Conservation (phyloP, 129 eudicot genomes). For the Flaveria ramosissima region DNA sequence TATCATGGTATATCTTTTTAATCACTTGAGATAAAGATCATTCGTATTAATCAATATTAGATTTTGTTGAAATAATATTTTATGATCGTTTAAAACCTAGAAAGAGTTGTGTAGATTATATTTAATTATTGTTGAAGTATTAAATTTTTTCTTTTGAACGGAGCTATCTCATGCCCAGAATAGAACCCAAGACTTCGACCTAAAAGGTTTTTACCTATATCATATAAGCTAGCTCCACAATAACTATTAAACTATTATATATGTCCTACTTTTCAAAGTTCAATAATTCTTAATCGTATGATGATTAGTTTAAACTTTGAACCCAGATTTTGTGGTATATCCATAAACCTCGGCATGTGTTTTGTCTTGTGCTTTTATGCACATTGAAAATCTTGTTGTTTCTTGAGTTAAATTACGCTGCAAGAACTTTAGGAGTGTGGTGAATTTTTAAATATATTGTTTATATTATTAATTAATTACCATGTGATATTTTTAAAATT, state of each 20-base stretch:
- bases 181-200: too few relatives aligned
- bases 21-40: too few relatives aligned
- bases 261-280: not conserved
- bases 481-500: slow-evolving; percentile 18
- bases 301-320: slow-evolving; percentile 29
- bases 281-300: not conserved
- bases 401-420: slow-evolving; percentile 29
- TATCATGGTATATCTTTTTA: too few relatives aligned
- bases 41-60: too few relatives aligned
- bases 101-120: too few relatives aligned
- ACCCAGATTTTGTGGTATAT: slow-evolving; percentile 26
- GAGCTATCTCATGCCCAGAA: too few relatives aligned
- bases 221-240: too few relatives aligned
- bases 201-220: too few relatives aligned
- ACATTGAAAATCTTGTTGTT: slow-evolving; percentile 31
- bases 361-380: slow-evolving; percentile 31
- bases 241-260: not conserved
- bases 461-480: not conserved
- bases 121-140: too few relatives aligned
- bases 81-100: too few relatives aligned
- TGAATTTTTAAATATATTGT: not conserved
- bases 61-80: too few relatives aligned
- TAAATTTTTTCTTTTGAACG: too few relatives aligned
- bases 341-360: slow-evolving; percentile 34
- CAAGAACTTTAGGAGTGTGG: not conserved